Conservation (phyloP, 768 basidiomycete species). For the Rhodotorula taiwanensis region DNA sequence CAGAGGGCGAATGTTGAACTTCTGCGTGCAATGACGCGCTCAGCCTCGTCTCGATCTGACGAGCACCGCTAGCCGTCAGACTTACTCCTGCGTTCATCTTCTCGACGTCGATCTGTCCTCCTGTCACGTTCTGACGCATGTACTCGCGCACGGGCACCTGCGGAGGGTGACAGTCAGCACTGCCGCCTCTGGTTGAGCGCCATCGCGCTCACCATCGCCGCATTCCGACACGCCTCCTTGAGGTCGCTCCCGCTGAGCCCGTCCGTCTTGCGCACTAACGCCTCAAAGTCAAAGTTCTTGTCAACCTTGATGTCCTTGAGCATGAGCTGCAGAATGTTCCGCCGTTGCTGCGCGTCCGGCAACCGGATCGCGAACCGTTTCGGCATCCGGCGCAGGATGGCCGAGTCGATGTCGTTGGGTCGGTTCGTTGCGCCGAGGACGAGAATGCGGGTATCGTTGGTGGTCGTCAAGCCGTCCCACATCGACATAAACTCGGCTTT, state of each 20-base stretch:
- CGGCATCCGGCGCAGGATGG: conserved; percentile 87
- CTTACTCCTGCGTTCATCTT: conserved; percentile 45
- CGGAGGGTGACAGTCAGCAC: background rate
- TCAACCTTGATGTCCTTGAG: conserved; percentile 67
- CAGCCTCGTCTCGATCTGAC: no score
- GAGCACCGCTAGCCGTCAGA: background rate
- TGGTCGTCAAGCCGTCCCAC: conserved; percentile 91
- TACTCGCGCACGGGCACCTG: conserved; percentile 58
- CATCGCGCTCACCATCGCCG: conserved; percentile 69
- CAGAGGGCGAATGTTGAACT: conserved; percentile 69
- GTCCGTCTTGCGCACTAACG: conserved; percentile 62
- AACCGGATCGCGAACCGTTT: conserved; percentile 83
- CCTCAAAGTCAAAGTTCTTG: conserved; percentile 56
- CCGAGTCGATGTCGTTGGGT: conserved; percentile 81
- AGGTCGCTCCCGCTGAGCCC: conserved; percentile 85
- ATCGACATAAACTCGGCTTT: conserved; percentile 49
- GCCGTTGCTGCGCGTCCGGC: conserved; percentile 68
- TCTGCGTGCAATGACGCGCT: conserved; percentile 48
- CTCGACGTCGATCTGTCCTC: conserved; percentile 34
- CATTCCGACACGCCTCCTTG: conserved; percentile 82
- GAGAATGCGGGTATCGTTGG: conserved; percentile 41
- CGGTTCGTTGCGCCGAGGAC: conserved; percentile 86
- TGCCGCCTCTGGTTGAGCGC: background rate
- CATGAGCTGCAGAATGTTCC: conserved; percentile 80
- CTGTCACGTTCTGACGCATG: conserved; percentile 50